phyloP scores from a whole-genome alignment of 805 yeast species.

The Clavispora carvajalis region DNA sequence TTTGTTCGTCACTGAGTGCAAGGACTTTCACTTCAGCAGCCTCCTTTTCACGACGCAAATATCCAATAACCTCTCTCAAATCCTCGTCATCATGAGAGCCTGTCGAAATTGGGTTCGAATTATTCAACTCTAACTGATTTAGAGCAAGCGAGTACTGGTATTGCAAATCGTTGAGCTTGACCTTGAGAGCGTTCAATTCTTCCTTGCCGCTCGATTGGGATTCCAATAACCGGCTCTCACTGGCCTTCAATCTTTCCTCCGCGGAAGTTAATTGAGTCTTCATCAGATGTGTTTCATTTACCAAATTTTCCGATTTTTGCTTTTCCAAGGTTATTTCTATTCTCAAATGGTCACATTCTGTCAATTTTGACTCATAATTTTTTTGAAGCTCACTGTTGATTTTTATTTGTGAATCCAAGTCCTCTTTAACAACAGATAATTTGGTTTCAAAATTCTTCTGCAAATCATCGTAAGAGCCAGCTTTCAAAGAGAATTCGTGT shows the following conservation, averaged over 20 bases:
- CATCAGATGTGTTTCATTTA: constrained; percentile 2
- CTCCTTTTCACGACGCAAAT: constrained; percentile 72
- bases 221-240: constrained; percentile 17
- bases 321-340: constrained; percentile 9
- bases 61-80: constrained; percentile 48
- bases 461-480: constrained; percentile 29
- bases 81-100: constrained; percentile 17
- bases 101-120: constrained; percentile 10
- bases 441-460: constrained; percentile 28
- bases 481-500: constrained; percentile 24
- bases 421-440: constrained; percentile 22
- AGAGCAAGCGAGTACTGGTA: constrained; percentile 66
- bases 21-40: constrained; percentile 50
- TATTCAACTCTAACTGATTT: constrained; percentile 55
- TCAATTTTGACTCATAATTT: constrained; percentile 37
- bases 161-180: constrained; percentile 49
- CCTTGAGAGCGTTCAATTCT: constrained; percentile 37
- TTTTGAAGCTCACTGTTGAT: constrained; percentile 46
- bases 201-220: constrained; percentile 22
- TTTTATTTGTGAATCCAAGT: constrained; percentile 38
- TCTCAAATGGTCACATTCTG: constrained; percentile 11
- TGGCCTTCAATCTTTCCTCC: constrained; percentile 44
- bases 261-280: constrained; percentile 2
- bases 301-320: constrained; percentile 1
- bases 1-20: constrained; percentile 44